A percentile compares a stretch with the other conserved stretches of the same genome.
Conservation (phyloP, 306 rosid species). For the Calophaca sinica region DNA sequence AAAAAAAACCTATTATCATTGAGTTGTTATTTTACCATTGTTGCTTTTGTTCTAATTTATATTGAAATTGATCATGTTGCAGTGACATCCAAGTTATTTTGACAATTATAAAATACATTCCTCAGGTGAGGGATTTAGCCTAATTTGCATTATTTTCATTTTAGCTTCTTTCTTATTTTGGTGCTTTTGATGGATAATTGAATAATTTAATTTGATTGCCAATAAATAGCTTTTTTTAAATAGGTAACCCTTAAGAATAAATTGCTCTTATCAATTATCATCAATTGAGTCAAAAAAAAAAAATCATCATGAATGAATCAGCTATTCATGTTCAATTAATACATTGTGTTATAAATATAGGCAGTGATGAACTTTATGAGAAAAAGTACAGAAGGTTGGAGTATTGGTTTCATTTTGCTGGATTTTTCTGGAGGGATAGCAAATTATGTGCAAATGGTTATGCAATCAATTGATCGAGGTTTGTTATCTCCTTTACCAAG, state of each 20-base stretch:
- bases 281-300: no score
- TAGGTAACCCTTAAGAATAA: not conserved
- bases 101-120: conserved; percentile 53
- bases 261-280: not conserved
- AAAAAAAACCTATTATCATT: not conserved
- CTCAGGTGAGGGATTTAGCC: conserved; percentile 34
- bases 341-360: conserved; percentile 45
- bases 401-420: conserved; percentile 71
- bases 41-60: conserved; percentile 36
- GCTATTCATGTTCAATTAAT: not conserved
- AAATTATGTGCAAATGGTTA: conserved; percentile 57
- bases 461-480: conserved; percentile 87
- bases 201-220: not conserved
- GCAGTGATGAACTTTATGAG: conserved; percentile 58
- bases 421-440: conserved; percentile 71
- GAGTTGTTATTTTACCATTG: not conserved
- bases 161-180: not conserved
- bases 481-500: conserved; percentile 6
- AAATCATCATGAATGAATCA: no score
- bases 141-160: not conserved
- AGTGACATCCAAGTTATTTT: conserved; percentile 77
- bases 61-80: conserved; percentile 49
- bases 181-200: not conserved
- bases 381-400: conserved; percentile 72
- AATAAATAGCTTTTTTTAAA: no score